Conservation (phyloP, 2,329 filamentous ascomycete species). For the Calcarisporium arbuscula region DNA sequence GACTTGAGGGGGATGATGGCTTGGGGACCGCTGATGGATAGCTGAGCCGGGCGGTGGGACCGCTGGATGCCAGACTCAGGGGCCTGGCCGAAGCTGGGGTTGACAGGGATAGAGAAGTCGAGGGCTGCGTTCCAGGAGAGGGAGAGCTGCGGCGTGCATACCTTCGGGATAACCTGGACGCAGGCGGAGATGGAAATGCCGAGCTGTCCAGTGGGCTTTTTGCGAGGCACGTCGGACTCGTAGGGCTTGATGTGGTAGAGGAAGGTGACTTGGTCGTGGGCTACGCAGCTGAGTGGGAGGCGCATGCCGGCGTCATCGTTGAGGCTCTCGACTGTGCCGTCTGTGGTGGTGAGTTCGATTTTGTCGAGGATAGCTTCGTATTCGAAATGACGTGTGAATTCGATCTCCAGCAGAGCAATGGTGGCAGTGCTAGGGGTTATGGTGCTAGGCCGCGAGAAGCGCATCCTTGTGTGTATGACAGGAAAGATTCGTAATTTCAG, state of each 20-base stretch:
- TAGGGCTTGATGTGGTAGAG: slow-evolving; percentile 60
- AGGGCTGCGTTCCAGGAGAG: slow-evolving; percentile 65
- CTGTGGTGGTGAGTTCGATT: slow-evolving; percentile 50
- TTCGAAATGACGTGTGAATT: slow-evolving; percentile 64
- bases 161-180: slow-evolving; percentile 46
- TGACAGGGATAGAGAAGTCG: slow-evolving; percentile 62
- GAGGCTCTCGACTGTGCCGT: slow-evolving; percentile 53
- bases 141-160: slow-evolving; percentile 53
- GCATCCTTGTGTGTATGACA: slow-evolving; percentile 64
- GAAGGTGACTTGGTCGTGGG: slow-evolving; percentile 70
- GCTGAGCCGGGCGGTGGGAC: slow-evolving; percentile 55
- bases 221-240: slow-evolving; percentile 33
- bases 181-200: slow-evolving; percentile 55
- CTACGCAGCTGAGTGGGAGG: slow-evolving; percentile 56
- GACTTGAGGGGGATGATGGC: slow-evolving; percentile 49
- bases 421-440: slow-evolving; percentile 53
- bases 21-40: slow-evolving; percentile 51
- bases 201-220: slow-evolving; percentile 45
- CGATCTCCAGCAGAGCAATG: slow-evolving; percentile 66
- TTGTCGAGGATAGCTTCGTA: slow-evolving; percentile 58
- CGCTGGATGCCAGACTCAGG: slow-evolving; percentile 52
- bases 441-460: slow-evolving; percentile 60
- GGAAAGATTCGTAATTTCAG: slow-evolving; percentile 60
- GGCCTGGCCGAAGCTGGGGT: slow-evolving; percentile 53
- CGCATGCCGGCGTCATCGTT: slow-evolving; percentile 39